Percentiles rank a stretch among this genome's conserved stretches.
These are phyloP conservation scores for Phytophthora podocarpi DNA, from an alignment of 352 stramenopile genomes.

Conservation along the genomic window DNA sequence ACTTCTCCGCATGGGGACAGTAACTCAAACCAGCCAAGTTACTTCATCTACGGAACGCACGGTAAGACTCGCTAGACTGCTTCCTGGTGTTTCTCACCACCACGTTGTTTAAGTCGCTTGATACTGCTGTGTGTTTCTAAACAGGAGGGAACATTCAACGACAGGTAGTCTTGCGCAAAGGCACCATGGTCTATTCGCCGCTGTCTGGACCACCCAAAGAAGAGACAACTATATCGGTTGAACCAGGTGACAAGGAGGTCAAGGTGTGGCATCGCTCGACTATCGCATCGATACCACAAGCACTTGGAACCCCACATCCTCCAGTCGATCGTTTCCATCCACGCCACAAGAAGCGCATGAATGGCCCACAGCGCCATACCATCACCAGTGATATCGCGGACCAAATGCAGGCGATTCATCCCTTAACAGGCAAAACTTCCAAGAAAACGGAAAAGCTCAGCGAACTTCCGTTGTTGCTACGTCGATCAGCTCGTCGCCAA, in stretches of 20 bases:
- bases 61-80: constrained; percentile 15
- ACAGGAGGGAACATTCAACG: constrained; percentile 15
- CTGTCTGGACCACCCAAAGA: constrained; percentile 16
- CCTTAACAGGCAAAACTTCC: not conserved
- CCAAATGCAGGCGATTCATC: not conserved
- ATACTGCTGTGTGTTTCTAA: not conserved
- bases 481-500: constrained; percentile 19
- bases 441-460: constrained; percentile 5
- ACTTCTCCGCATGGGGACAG: not conserved
- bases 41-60: constrained; percentile 20
- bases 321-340: constrained; percentile 8
- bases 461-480: constrained; percentile 23
- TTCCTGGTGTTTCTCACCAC: not conserved
- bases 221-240: not conserved
- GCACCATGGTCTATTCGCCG: constrained; percentile 17
- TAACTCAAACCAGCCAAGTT: constrained; percentile 5
- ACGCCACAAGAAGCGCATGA: constrained; percentile 4
- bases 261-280: constrained; percentile 31
- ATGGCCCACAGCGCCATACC: not conserved
- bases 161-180: constrained; percentile 25
- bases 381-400: not conserved
- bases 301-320: constrained; percentile 12
- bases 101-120: not conserved
- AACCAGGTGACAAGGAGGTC: not conserved
- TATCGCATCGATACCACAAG: not conserved